Evolutionary conservation across 2,329 filamentous ascomycete genomes (phyloP).

Genomic region (Alternaria brassicicola): DNA sequence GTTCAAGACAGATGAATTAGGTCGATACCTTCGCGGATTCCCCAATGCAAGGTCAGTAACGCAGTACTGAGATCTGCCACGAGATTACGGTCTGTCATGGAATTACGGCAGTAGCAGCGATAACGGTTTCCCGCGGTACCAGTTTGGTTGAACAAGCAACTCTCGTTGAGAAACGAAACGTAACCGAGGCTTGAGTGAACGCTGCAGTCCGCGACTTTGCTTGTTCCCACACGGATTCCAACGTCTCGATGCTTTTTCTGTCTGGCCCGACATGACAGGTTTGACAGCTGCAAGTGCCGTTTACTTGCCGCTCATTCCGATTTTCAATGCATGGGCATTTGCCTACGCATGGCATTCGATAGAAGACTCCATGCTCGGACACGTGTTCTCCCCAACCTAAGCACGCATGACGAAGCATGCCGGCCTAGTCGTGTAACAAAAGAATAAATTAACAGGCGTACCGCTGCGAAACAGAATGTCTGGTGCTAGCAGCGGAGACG

Average conservation of each 20-base stretch:
- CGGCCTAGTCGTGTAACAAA: background rate
- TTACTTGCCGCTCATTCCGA: background rate
- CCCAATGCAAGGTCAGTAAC: no score
- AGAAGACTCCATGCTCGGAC: background rate
- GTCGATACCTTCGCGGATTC: no score
- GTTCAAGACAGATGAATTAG: no score
- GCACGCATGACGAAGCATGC: constrained; percentile 19
- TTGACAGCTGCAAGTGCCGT: constrained; percentile 6
- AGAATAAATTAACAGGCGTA: background rate
- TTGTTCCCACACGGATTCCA: background rate
- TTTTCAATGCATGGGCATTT: constrained; percentile 1
- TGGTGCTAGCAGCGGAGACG: constrained; percentile 6
- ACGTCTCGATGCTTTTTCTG: constrained; percentile 2
- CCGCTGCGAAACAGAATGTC: constrained; percentile 1
- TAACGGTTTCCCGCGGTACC: background rate
- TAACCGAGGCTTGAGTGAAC: background rate
- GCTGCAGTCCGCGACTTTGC: constrained; percentile 3
- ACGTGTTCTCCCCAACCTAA: constrained; percentile 2
- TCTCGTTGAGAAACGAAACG: background rate
- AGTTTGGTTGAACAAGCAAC: background rate
- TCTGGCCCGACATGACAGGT: constrained; percentile 2
- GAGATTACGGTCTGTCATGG: no score
- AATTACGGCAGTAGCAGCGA: background rate
- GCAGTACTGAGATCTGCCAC: background rate
- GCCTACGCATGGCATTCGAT: background rate